Base-by-base conservation (phyloP, 2,329 filamentous ascomycete species). In the Fusarium pseudocircinatum region DNA sequence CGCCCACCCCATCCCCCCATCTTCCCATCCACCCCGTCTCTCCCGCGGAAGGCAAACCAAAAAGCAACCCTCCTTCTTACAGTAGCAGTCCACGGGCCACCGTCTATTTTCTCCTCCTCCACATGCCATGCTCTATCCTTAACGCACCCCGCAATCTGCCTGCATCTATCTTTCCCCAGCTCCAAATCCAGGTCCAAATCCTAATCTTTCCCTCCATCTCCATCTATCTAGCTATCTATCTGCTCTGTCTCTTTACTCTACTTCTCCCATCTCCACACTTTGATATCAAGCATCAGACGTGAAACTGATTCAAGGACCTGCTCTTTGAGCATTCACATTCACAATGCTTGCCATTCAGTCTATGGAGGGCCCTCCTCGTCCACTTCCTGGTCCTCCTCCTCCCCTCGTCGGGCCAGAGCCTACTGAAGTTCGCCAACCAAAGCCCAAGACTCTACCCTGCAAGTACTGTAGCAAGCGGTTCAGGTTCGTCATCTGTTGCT, bases 391-490 rank as follows among this genome's bases (percentile, higher is more conserved):
- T 22, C 73, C 76, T 62, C 60, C 69, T 67, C 72, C 67, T 66
- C 72, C 73, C 57, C 77, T 82, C 43, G 72, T 73, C 60, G 71
- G 75, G 34, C 84, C 86, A 47, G 87, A 88, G 73, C 84, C 83
- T 70, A 84, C 83, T 63, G 88, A 90, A 75, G 81, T 81, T 77
- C 86, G 87, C 76, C 86, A 87, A 73, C 87, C 88, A 79, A 90
- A 90, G 76, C 88, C 89, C 74, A 90, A 90, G 82, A 88, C 87
- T 56, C 80, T 90, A 69, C 89, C 88, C 63, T 91, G 89, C 84
- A 88, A 88, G 77, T 90, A 89, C 77, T 91, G 89, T 81, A 88
- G 85, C 81, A 90, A 90, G 78, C 85, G 86, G 70, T 91, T 91
- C 80, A 87, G 88, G 88, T 90, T 80, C 82, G 87, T 80, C 60